Evolutionary conservation across 2,329 filamentous ascomycete species (phyloP), one percentile per base, ranked within the genome.

Genomic region (Colletotrichum magnum): DNA sequence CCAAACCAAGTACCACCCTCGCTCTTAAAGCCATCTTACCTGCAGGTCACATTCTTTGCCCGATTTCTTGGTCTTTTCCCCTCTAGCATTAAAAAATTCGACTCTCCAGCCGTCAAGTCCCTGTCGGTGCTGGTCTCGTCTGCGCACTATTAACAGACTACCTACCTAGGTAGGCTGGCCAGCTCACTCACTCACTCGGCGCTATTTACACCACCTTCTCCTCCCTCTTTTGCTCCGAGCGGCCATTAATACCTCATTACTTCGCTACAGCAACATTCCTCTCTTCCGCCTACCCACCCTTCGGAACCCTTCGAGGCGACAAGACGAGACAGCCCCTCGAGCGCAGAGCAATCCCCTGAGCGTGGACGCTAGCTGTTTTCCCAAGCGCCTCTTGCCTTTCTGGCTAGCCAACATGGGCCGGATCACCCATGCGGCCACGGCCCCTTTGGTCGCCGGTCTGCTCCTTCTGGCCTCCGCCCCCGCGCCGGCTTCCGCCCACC

Each of bases 401-500:
- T 82, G 80, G 77, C 73, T 70, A 74, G 24, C 53, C 51, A 62
- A 18, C 52, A 71, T 71, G 70, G 41, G 48, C 41, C 47, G 53
- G 43, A 60, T 41, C 53, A 63, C 68, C 24, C 64, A 58, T 28
- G 54, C 58, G 47, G 64, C 53, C 15, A 28, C 64, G 58, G 58
- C 53, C 52, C 65, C 58, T 59, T 47, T 71, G 64, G 66, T 74
- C 71, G 64, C 63, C 52, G 48, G 50, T 66, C 75, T 84, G 70
- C 74, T 86, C 70, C 76, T 85, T 71, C 75, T 85, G 72, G 75
- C 79, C 28, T 76, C 76, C 69, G 76, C 72, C 74, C 78, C 73
- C 69, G 75, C 75, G 74, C 77, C 72, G 39, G 70, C 74, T 70
- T 73, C 76, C 58, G 87, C 87, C 18, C 77, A 79, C 26, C 88